A percentile compares a stretch with the other conserved stretches of the same genome.
These are phyloP conservation scores for Mycoemilia scoparia DNA, from an alignment of 192 early-diverging fungal species.

Conservation along the genomic window DNA sequence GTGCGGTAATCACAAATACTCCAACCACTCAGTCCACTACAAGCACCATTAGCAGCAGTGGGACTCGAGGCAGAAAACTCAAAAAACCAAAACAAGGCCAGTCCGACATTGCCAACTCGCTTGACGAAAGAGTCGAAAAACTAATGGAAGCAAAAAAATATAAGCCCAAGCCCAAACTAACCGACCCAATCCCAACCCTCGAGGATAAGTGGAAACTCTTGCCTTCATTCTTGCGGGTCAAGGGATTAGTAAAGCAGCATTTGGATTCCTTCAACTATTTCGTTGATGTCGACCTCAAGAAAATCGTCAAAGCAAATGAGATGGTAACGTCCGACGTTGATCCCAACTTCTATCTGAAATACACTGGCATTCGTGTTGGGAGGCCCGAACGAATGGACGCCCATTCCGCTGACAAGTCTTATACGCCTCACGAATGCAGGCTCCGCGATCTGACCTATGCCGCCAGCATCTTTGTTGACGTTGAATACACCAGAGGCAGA, in stretches of 20 bases:
- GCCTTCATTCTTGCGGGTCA: conserved; percentile 90
- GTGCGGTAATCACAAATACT: too few relatives aligned
- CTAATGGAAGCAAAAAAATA: too few relatives aligned
- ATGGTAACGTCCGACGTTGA: conserved; percentile 84
- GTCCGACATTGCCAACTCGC: too few relatives aligned
- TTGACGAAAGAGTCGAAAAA: too few relatives aligned
- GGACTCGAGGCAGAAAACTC: too few relatives aligned
- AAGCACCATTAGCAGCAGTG: too few relatives aligned
- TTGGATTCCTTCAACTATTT: conserved; percentile 99
- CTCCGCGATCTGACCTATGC: conserved; percentile 91
- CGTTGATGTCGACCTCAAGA: conserved; percentile 81
- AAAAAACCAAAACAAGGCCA: too few relatives aligned
- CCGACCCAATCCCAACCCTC: conserved; percentile 21
- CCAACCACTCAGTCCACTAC: too few relatives aligned
- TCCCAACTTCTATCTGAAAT: conserved; percentile 81
- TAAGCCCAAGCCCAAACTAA: too few relatives aligned
- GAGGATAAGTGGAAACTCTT: conserved; percentile 95
- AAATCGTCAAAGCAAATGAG: conserved; percentile 85
- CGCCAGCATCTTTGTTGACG: conserved; percentile 76
- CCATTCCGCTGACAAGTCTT: conserved; percentile 43
- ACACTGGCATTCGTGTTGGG: conserved; percentile 72
- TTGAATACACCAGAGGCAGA: conserved; percentile 76
- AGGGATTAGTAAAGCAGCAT: conserved; percentile 96
- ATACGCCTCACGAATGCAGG: conserved; percentile 91
- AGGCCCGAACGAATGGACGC: conserved; percentile 64